Base-by-base conservation (phyloP, 306 rosid genomes). In the Hippophae gyantsensis region DNA sequence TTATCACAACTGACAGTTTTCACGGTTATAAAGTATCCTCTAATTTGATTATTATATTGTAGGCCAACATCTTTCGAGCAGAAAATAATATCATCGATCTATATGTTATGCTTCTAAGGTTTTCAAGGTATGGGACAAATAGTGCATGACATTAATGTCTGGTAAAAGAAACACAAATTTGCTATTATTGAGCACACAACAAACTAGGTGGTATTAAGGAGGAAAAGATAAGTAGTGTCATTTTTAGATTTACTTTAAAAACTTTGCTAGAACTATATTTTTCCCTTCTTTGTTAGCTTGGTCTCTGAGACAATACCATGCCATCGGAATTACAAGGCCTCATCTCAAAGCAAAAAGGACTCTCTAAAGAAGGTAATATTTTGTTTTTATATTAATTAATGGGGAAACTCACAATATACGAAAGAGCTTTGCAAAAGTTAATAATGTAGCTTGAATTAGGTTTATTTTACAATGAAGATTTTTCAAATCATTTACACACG, bases 61-160 rank as follows among this genome's bases (percentile, higher is more conserved):
- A 92, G 98, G 98, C 95, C 59, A 84, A 83, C 75, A 87, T 87
- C 75, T 92, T 92, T 78, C 96, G 96, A 32, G 69, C 72, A 7
- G 98, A 92, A 85, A 85, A 66, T 75, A 92, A 85, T 79, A 74
- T 81, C 54, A 76, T 92, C 56, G 96, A 92, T 76, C 85, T 92
- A 51, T 92, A 92, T 63, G 82, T 85, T 54, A 87, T 92, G 96
- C 95, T 92, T 60, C 80, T 92, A 66, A 78, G 98, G 65, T 92
- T 77, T 78, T 92, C 98, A 59, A 83, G 98, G 98, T 92, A 83
- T 42, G 76, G 44, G 59, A 58, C 46, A 11, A 51, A 59, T 52
- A 50, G 56, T 8, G 44, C 50, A 54, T 65, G 43, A 13, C 56
- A 43, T 55, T 50, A 40, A 43, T 45, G 45, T 42, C 42, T 9